Evolutionary conservation across 1,284 basidiomycete genomes (phyloP).

Genomic region (Cryptococcus maquisensis): DNA sequence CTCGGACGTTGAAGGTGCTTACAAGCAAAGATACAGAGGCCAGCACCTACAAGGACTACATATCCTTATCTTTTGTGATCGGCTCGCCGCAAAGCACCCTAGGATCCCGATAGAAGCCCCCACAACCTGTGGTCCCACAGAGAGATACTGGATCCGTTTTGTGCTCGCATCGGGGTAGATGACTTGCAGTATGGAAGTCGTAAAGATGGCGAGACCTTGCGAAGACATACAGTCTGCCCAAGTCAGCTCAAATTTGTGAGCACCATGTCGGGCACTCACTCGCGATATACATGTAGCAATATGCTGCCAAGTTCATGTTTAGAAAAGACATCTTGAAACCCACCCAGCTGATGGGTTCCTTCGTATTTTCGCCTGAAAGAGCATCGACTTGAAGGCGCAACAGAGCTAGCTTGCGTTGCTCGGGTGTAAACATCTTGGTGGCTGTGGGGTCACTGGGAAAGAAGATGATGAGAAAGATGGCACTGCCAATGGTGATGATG

Average conservation of each 20-base stretch:
- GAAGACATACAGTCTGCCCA: conserved; percentile 14
- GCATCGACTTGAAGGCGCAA: conserved; percentile 25
- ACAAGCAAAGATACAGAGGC: conserved; percentile 11
- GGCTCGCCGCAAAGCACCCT: conserved; percentile 16
- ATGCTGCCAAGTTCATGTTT: conserved; percentile 15
- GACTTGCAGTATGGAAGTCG: conserved; percentile 25
- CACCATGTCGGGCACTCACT: conserved; percentile 5
- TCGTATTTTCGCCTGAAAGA: conserved; percentile 21
- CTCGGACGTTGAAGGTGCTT: background rate
- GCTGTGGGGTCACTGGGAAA: conserved; percentile 27
- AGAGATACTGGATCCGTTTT: conserved; percentile 23
- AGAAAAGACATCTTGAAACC: conserved; percentile 16
- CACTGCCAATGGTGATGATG: conserved; percentile 31
- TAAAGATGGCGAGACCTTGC: conserved; percentile 31
- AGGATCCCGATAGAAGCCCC: conserved; percentile 16
- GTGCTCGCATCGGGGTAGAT: conserved; percentile 26
- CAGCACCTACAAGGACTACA: conserved; percentile 14
- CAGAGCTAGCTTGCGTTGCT: conserved; percentile 24
- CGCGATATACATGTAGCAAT: conserved; percentile 19
- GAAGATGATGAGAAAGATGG: conserved; percentile 21
- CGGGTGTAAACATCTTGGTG: conserved; percentile 21
- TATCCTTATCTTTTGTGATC: conserved; percentile 15
- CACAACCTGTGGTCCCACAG: conserved; percentile 19
- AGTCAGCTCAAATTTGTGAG: background rate
- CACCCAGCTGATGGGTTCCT: conserved; percentile 16